Evolutionary conservation across 805 yeast genomes (phyloP).

Genomic region (Metschnikowia gruessii): DNA sequence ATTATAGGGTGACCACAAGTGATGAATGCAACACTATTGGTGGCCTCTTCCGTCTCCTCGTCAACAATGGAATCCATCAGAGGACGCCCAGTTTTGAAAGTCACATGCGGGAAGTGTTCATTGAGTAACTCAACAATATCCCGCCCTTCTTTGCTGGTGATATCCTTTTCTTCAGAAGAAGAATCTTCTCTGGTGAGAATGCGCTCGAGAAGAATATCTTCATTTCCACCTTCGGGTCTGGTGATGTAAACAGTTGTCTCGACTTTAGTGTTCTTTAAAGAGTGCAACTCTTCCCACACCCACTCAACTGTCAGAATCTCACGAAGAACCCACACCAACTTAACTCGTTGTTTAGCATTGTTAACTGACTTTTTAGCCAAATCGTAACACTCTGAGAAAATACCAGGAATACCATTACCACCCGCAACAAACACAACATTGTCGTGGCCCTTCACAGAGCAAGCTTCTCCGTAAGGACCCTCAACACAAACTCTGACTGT

Average conservation of each 20-base stretch:
- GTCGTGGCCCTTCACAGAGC: conserved; percentile 49
- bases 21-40: conserved; percentile 46
- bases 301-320: conserved; percentile 38
- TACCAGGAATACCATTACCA: conserved; percentile 71
- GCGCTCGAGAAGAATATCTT: conserved; percentile 14
- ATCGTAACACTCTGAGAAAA: conserved; percentile 39
- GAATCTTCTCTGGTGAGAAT: neutral
- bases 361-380: conserved; percentile 21
- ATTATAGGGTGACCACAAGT: conserved; percentile 62
- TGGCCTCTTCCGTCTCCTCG: conserved; percentile 34
- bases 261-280: conserved; percentile 28
- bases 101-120: conserved; percentile 32
- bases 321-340: conserved; percentile 40
- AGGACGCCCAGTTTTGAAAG: conserved; percentile 46
- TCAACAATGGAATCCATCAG: conserved; percentile 32
- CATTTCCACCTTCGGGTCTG: conserved; percentile 7
- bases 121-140: conserved; percentile 16
- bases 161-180: conserved; percentile 4
- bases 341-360: conserved; percentile 17
- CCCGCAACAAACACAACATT: conserved; percentile 64
- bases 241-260: conserved; percentile 38
- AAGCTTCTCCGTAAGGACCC: conserved; percentile 66
- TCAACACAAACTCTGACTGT: conserved; percentile 43
- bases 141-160: too few relatives aligned
- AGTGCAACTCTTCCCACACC: conserved; percentile 37